Evolutionary conservation across 495 filamentous ascomycete species (phyloP).

Genomic region (Penicillium paxilli): DNA sequence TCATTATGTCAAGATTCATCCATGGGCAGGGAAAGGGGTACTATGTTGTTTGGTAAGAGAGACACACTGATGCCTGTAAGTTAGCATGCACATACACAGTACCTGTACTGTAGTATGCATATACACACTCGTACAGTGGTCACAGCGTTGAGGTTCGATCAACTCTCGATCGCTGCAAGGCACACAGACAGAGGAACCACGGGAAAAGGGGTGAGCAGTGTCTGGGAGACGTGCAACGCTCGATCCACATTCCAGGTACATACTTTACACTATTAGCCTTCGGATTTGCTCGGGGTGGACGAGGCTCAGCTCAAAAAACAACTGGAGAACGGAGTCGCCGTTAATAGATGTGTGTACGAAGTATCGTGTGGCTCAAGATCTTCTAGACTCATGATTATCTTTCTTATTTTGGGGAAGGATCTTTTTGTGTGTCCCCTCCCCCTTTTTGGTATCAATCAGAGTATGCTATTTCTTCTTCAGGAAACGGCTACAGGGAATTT

Average conservation of each 20-base stretch:
- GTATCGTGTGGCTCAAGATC: slow-evolving; percentile 4
- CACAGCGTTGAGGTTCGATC: not conserved
- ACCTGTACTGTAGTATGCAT: not conserved
- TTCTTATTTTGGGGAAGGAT: too few species aligned
- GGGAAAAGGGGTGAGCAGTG: slow-evolving; percentile 1
- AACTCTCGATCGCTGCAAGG: slow-evolving; percentile 2
- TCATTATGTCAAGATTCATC: too few species aligned
- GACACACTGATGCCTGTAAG: not conserved
- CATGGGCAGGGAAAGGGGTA: too few species aligned
- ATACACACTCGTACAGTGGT: not conserved
- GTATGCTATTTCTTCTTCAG: slow-evolving; percentile 7
- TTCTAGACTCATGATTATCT: not conserved
- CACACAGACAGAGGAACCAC: not conserved
- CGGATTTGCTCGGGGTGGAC: slow-evolving; percentile 22
- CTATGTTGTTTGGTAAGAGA: too few species aligned
- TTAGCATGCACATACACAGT: not conserved
- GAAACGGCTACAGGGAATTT: slow-evolving; percentile 16
- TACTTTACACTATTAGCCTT: slow-evolving; percentile 4
- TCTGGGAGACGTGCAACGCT: not conserved
- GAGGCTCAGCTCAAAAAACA: slow-evolving; percentile 8
- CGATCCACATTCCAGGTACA: slow-evolving; percentile 11
- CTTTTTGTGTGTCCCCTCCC: too few species aligned
- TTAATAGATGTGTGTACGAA: too few species aligned
- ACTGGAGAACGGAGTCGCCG: slow-evolving; percentile 13
- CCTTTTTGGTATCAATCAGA: slow-evolving; percentile 2